A percentile compares a stretch with the other conserved stretches of the same genome.
These are phyloP conservation scores for Cyberlindnera maritima DNA, from an alignment of 805 yeast species.

Conservation along the genomic window DNA sequence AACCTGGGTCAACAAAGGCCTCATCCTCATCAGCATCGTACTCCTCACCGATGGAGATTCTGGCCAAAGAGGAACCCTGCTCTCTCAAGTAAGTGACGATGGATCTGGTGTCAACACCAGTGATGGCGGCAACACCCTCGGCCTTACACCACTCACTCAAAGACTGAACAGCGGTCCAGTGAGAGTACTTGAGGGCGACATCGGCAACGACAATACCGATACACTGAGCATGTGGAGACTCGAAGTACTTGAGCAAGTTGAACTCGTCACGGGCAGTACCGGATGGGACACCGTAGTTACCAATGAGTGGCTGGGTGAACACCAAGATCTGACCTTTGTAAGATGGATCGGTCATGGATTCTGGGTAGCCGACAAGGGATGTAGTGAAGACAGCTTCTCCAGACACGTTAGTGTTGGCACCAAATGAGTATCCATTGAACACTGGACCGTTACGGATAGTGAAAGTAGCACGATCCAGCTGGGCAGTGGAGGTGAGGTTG, in stretches of 20 bases:
- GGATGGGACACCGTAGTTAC: constrained; percentile 97
- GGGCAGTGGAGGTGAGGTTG: constrained; percentile 26
- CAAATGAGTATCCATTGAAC: constrained; percentile 91
- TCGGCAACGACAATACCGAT: constrained; percentile 96
- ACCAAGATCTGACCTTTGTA: constrained; percentile 96
- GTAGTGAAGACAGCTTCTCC: constrained; percentile 99
- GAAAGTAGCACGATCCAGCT: constrained; percentile 79
- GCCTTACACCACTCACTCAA: constrained; percentile 94
- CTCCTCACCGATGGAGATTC: constrained; percentile 85
- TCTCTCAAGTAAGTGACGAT: constrained; percentile 91
- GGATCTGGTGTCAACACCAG: constrained; percentile 97
- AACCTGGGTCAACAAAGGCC: constrained; percentile 87
- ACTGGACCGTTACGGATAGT: constrained; percentile 92
- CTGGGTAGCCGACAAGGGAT: constrained; percentile 97
- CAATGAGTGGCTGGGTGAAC: constrained; percentile 95
- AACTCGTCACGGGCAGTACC: constrained; percentile 76
- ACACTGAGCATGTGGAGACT: constrained; percentile 88
- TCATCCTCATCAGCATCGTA: constrained; percentile 91
- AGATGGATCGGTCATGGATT: constrained; percentile 98
- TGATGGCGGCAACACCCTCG: constrained; percentile 92
- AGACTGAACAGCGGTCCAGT: constrained; percentile 98
- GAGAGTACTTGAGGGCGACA: constrained; percentile 94
- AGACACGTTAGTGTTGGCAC: constrained; percentile 86
- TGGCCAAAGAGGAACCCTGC: constrained; percentile 91
- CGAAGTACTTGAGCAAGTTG: constrained; percentile 85